phyloP scores from a whole-genome alignment of 176 grass and related monocot genomes.

The Rhynchospora tenuis region DNA sequence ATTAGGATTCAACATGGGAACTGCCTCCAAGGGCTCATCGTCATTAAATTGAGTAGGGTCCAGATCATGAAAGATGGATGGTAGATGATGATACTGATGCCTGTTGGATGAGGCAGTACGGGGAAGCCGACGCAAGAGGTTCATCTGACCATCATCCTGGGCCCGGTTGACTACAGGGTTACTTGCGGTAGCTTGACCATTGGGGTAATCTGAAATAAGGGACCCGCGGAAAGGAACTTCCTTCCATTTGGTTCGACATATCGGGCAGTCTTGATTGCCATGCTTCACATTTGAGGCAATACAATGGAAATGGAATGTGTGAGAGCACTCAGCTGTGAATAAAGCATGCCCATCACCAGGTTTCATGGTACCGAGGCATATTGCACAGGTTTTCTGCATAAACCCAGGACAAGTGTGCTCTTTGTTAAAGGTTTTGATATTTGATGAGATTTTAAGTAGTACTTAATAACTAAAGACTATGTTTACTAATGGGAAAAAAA shows the following conservation, averaged over 20 bases:
- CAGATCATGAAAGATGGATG: slow-evolving; percentile 41
- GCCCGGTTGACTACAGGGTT: slow-evolving; percentile 40
- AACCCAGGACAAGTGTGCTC: neutral
- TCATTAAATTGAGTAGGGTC: slow-evolving; percentile 64
- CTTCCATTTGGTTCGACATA: slow-evolving; percentile 74
- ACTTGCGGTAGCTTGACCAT: slow-evolving; percentile 36
- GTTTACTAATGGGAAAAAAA: neutral
- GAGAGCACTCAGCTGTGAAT: slow-evolving; percentile 81
- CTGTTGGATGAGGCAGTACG: slow-evolving; percentile 47
- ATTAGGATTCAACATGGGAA: neutral
- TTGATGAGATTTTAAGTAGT: neutral
- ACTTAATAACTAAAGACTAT: neutral
- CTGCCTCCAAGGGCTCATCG: slow-evolving; percentile 62
- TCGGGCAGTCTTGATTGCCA: slow-evolving; percentile 59
- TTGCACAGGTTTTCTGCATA: slow-evolving; percentile 76
- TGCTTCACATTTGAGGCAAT: slow-evolving; percentile 86
- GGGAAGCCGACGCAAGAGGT: slow-evolving; percentile 54
- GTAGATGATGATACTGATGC: slow-evolving; percentile 36
- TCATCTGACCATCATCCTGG: slow-evolving; percentile 51
- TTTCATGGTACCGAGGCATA: slow-evolving; percentile 80
- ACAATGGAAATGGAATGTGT: slow-evolving; percentile 84
- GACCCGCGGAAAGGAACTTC: slow-evolving; percentile 60
- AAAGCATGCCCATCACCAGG: slow-evolving; percentile 75
- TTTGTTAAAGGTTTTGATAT: neutral
- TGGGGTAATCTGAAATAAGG: slow-evolving; percentile 28